Evolutionary conservation across 2,329 filamentous ascomycete species (phyloP).

Genomic region (Leptographium lundbergii): DNA sequence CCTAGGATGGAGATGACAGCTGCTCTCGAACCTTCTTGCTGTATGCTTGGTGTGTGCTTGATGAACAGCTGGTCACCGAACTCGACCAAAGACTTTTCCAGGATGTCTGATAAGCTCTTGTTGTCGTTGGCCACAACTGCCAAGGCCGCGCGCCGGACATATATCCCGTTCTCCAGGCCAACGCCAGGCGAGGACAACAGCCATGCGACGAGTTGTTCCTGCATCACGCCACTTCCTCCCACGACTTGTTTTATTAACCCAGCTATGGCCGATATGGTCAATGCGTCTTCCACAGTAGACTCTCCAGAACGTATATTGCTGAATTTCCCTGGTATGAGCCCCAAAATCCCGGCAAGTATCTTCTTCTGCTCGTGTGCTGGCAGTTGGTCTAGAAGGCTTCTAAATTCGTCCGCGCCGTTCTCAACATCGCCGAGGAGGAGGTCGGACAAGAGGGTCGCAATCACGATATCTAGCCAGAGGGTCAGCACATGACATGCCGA

Average conservation of each 20-base stretch:
- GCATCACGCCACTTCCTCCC: slow-evolving; percentile 32
- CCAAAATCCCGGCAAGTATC: slow-evolving; percentile 25
- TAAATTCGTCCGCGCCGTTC: slow-evolving; percentile 13
- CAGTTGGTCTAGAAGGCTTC: slow-evolving; percentile 22
- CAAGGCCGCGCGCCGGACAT: slow-evolving; percentile 54
- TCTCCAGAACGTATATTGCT: slow-evolving; percentile 16
- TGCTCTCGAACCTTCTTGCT: slow-evolving; percentile 62
- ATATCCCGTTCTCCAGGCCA: slow-evolving; percentile 49
- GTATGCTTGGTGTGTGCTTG: slow-evolving; percentile 67
- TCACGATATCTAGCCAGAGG: slow-evolving; percentile 25
- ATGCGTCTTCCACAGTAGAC: slow-evolving; percentile 12
- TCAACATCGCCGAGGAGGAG: slow-evolving; percentile 18
- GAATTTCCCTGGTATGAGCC: slow-evolving; percentile 31
- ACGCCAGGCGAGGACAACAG: slow-evolving; percentile 51
- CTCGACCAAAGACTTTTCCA: slow-evolving; percentile 57
- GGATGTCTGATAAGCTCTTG: slow-evolving; percentile 37
- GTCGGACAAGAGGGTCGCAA: slow-evolving; percentile 21
- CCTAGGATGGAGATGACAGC: neutral
- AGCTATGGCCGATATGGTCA: slow-evolving; percentile 42
- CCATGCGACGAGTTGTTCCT: slow-evolving; percentile 48
- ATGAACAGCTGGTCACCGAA: slow-evolving; percentile 86
- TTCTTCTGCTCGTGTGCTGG: slow-evolving; percentile 31
- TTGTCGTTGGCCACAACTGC: slow-evolving; percentile 41
- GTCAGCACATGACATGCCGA: neutral
- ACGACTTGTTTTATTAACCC: slow-evolving; percentile 40